phyloP scores from a whole-genome alignment of 2,329 filamentous ascomycete species.

The Fusarium proliferatum region DNA sequence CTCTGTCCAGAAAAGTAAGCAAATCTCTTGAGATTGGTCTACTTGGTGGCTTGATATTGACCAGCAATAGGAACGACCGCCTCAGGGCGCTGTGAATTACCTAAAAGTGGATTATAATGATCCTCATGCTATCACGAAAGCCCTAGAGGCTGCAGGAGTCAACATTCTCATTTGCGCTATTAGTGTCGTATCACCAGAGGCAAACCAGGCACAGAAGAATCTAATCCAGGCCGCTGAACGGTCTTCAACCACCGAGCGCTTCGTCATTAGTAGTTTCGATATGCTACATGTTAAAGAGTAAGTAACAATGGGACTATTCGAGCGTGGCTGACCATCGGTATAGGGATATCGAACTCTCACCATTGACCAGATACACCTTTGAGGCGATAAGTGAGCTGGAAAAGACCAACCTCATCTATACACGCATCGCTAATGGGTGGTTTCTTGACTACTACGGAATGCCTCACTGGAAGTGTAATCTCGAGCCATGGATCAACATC shows the following conservation, averaged over 20 bases:
- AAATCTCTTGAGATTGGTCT: rapidly evolving
- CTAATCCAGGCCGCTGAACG: constrained; percentile 28
- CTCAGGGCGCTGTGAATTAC: background rate
- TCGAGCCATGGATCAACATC: constrained; percentile 41
- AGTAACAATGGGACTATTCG: rapidly evolving
- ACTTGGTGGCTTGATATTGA: background rate
- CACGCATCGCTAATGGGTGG: constrained; percentile 37
- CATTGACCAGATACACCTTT: constrained; percentile 38
- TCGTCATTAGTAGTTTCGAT: constrained; percentile 39
- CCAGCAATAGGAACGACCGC: background rate
- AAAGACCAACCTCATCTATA: constrained; percentile 16
- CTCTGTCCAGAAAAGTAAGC: constrained; percentile 20
- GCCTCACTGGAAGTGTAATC: constrained; percentile 33
- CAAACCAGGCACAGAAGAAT: constrained; percentile 33
- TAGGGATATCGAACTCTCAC: constrained; percentile 34
- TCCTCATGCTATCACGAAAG: background rate
- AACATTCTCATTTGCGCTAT: constrained; percentile 37
- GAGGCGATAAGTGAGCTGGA: constrained; percentile 34
- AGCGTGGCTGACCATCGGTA: rapidly evolving
- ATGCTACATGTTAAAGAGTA: constrained; percentile 38
- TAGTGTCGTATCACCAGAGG: constrained; percentile 22
- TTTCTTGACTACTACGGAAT: constrained; percentile 46
- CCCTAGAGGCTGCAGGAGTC: constrained; percentile 9
- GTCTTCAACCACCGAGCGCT: constrained; percentile 15
- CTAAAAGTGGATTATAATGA: constrained; percentile 29